Evolutionary conservation across 768 basidiomycete genomes (phyloP), one percentile per base, ranked within the genome.

Genomic region (Lyophyllum shimeji): DNA sequence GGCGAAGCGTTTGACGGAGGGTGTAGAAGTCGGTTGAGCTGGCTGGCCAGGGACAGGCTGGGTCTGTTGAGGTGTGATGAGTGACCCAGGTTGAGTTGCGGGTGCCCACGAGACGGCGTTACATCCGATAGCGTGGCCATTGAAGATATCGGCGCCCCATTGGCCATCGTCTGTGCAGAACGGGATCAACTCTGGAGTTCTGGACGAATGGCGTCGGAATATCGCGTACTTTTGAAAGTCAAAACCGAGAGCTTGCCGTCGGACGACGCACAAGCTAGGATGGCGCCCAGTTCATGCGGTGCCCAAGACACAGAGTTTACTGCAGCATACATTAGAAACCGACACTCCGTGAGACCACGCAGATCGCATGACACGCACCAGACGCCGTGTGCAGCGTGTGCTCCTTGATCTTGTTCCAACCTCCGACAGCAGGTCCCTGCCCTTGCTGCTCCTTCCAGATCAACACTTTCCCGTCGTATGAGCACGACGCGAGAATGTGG

Each of bases 221-320:
- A 7, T 4, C 2, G 49, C 84, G 46, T 56, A 95, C 95, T 93
- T 84, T 97, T 95, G 79, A 98, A 98, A 7, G 90, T 90, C 52
- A 99, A 77, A 34, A 99, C 95, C 8, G 96, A 98, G 40, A 99
- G 82, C 69, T 95, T 96, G 60, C 96, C 95, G 70, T 99, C 97
- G 1, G 93, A 96, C 20, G 93, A 95, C 1, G 96, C 96, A 67
- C 97, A 99, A 3, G 94, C 96, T 39, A 98, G 81, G 59, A 98
- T 95, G 0, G 97, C 93, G 31, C 96, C 97, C 13, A 98, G 83
- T 68, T 98, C 96, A 63, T 97, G 95, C 1, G 97, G 95, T n/a
- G 96, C 96, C 97, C 97, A 99, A 0, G 93, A 93, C 20, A 98
- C 89, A 0, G 95, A 95, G 75, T 99, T 99, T 47, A 98, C 96